phyloP scores from a whole-genome alignment of 2,329 filamentous ascomycete genomes.

The Pseudogymnoascus sp. region DNA sequence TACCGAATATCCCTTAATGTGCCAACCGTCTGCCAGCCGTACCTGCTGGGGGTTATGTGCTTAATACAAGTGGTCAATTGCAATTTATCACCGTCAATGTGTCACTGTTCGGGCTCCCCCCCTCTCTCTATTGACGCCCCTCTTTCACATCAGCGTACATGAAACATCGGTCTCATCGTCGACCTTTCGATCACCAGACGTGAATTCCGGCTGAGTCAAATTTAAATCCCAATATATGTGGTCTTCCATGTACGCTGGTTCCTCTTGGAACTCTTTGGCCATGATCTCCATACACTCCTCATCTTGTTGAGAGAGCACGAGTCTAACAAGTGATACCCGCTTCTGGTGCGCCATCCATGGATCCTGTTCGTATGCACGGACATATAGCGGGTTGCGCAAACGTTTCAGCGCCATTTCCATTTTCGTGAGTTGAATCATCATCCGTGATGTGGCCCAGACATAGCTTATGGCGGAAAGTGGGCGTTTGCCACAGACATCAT shows the following conservation, averaged over 20 bases:
- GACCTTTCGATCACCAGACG: too few species aligned
- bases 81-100: too few species aligned
- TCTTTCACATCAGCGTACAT: too few species aligned
- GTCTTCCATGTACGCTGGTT: constrained; percentile 24
- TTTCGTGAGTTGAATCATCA: constrained; percentile 23
- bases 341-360: constrained; percentile 19
- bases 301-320: constrained; percentile 24
- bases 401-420: constrained; percentile 27
- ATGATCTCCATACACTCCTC: constrained; percentile 30
- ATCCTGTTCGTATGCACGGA: constrained; percentile 27
- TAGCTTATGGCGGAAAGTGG: constrained; percentile 33
- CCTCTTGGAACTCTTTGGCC: constrained; percentile 25
- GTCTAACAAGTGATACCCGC: constrained; percentile 21
- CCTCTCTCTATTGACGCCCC: too few species aligned
- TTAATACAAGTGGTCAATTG: too few species aligned
- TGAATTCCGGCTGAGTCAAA: too few species aligned
- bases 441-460: constrained; percentile 21
- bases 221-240: constrained; percentile 30
- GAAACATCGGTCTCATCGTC: too few species aligned
- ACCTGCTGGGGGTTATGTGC: background rate
- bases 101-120: too few species aligned
- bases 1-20: background rate
- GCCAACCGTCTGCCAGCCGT: too few species aligned
- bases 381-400: constrained; percentile 25
- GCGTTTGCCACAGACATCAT: constrained; percentile 25